These are phyloP conservation scores for Rutstroemia sp. DNA, from an alignment of 2,329 filamentous ascomycete species.

Conservation along the genomic window DNA sequence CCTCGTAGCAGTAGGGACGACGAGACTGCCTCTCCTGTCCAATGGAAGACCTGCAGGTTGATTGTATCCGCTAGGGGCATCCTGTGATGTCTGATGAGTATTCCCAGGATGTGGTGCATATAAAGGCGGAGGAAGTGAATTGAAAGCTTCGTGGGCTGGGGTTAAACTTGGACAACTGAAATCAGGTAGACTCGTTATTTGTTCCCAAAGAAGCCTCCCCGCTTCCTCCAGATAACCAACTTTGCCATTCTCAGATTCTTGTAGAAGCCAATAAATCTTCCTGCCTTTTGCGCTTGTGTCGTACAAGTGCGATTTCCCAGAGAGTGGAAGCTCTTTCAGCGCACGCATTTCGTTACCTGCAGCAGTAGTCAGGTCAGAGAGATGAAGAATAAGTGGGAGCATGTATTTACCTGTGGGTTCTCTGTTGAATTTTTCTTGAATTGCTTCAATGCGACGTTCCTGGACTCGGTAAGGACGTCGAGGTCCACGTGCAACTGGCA, in stretches of 20 bases:
- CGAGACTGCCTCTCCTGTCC: too few relatives aligned
- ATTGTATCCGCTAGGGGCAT: too few relatives aligned
- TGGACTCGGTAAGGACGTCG: not conserved
- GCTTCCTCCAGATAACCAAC: conserved; percentile 12
- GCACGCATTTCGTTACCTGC: conserved; percentile 1
- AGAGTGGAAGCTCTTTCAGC: not conserved
- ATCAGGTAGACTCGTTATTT: not conserved
- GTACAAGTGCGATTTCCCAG: not conserved
- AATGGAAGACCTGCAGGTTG: too few relatives aligned
- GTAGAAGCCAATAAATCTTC: conserved; percentile 4
- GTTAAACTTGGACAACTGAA: not conserved
- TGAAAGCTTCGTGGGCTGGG: too few relatives aligned
- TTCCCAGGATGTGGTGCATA: not conserved
- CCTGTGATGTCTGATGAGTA: too few relatives aligned
- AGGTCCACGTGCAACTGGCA: too few relatives aligned
- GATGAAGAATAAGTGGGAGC: not conserved
- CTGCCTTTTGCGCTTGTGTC: conserved; percentile 2
- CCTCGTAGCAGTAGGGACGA: too few relatives aligned
- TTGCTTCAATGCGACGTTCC: not conserved
- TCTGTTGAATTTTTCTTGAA: not conserved
- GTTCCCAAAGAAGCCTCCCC: conserved; percentile 8
- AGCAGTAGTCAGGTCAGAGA: not conserved
- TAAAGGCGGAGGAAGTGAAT: too few relatives aligned
- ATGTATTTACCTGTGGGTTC: not conserved
- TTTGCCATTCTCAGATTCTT: conserved; percentile 1